Base-by-base conservation (phyloP, 768 basidiomycete genomes). In the Lentinula raphanica region DNA sequence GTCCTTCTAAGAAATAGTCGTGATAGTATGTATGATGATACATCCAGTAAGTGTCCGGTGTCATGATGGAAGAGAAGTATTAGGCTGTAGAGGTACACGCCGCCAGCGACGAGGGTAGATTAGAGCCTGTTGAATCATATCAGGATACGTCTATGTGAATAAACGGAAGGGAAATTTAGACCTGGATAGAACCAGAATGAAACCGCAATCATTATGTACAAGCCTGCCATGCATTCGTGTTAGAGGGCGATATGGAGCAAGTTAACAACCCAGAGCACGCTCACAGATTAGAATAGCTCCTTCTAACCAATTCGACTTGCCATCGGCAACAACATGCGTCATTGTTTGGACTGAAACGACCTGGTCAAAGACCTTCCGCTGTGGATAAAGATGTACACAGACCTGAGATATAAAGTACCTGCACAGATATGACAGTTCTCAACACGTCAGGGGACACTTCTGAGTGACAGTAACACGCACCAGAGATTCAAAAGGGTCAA, bases 221-320 rank as follows among this genome's bases (percentile, higher is more conserved):
- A 74, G 57, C 82, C 85, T 85, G 64, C 1, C 27, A 57, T 28
- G 55, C 21, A 19, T 23, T 39, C 4, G 21, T n/a, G 15, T n/a
- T 6, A 19, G 54, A 15, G 27, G 32, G n/a, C 23, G 13, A 17
- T n/a, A n/a, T 36, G 28, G 12, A 23, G 29, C 5, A 54, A 31
- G 50, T 28, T 21, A 1, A 31, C 31, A n/a, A n/a, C n/a, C n/a
- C 32, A 49, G 25, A 76, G 79, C 58, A 85, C 74, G 59, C 86
- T 82, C 44, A 69, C 86, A 84, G 58, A 92, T 82, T n/a, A 92
- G 77, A 57, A 92, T 85, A 64, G 85, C 71, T 23, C 92, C 92
- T 70, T 96, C 94, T n/a, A 97, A 77, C 77, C 94, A 97, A 69
- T 95, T 96, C 28, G 87, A 90, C 67, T 85, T 89, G 12, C 93